A percentile compares a stretch with the other conserved stretches of the same genome.
These are phyloP conservation scores for Xylaria sp. DNA, from an alignment of 2,329 filamentous ascomycete species.

Conservation along the genomic window DNA sequence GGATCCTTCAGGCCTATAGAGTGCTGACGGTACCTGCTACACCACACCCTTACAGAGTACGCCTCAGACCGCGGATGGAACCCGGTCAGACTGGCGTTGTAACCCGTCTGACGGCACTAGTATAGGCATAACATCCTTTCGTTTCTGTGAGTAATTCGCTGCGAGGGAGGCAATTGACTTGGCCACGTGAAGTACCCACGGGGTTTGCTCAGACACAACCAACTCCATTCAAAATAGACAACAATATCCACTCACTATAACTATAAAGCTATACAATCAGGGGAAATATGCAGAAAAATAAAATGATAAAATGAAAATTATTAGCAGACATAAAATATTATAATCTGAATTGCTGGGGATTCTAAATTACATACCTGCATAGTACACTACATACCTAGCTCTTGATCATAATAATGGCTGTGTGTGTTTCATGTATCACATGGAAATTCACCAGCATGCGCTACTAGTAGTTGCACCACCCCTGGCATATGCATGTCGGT, in stretches of 20 bases:
- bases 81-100: conserved; percentile 33
- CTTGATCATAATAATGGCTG: background rate
- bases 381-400: too few species aligned
- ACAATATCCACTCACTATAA: background rate
- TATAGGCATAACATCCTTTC: background rate
- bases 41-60: background rate
- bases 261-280: background rate
- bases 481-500: background rate
- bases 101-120: conserved; percentile 31
- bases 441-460: background rate
- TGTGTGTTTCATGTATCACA: background rate
- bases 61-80: conserved; percentile 31
- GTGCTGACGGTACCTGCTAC: conserved; percentile 11
- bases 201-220: background rate
- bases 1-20: conserved; percentile 8
- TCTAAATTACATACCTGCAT: background rate
- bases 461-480: background rate
- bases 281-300: background rate
- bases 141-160: background rate
- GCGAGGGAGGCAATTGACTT: background rate
- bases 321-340: background rate
- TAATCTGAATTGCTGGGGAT: background rate
- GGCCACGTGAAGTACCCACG: conserved; percentile 4
- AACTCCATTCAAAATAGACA: too few species aligned
- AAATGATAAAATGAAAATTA: conserved; percentile 5